These are phyloP conservation scores for Spongiforma sp. DNA, from an alignment of 1,284 basidiomycete species.

Conservation along the genomic window DNA sequence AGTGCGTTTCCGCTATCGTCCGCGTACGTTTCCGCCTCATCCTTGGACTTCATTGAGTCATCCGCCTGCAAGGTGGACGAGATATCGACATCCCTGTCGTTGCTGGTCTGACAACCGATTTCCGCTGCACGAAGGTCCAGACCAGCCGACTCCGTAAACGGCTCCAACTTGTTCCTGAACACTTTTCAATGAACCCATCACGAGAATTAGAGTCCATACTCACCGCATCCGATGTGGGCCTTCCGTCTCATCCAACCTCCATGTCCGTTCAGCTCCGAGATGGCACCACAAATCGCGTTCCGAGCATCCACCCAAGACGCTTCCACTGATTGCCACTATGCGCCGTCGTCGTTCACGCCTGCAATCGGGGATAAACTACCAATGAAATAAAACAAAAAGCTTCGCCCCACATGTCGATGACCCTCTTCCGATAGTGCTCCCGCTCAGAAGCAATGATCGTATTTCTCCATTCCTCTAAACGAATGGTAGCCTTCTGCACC, in stretches of 20 bases:
- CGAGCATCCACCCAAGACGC: constrained; percentile 59
- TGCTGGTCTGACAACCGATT: constrained; percentile 3
- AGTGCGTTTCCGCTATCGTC: constrained; percentile 45
- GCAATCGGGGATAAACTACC: constrained; percentile 18
- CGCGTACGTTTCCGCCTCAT: constrained; percentile 17
- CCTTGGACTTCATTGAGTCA: constrained; percentile 15
- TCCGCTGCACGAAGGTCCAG: constrained; percentile 2
- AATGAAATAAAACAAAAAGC: neutral
- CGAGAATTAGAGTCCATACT: neutral
- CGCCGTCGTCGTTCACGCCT: constrained; percentile 77
- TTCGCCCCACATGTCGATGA: constrained; percentile 64
- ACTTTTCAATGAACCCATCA: neutral
- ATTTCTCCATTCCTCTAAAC: constrained; percentile 74
- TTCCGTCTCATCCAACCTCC: constrained; percentile 88
- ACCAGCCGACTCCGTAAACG: constrained; percentile 48
- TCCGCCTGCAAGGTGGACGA: constrained; percentile 25
- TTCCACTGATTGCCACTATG: constrained; percentile 62
- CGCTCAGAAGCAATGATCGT: constrained; percentile 67
- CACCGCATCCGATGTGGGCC: constrained; percentile 85
- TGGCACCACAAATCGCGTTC: constrained; percentile 86
- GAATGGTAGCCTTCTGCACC: constrained; percentile 61
- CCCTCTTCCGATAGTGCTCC: constrained; percentile 70
- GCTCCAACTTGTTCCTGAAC: constrained; percentile 75
- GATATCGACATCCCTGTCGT: constrained; percentile 16
- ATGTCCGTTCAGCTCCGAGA: constrained; percentile 52